Percentiles rank a stretch among this genome's conserved stretches.
Conservation (phyloP, 148 eudicot species). For the Rhododendron williamsianum region DNA sequence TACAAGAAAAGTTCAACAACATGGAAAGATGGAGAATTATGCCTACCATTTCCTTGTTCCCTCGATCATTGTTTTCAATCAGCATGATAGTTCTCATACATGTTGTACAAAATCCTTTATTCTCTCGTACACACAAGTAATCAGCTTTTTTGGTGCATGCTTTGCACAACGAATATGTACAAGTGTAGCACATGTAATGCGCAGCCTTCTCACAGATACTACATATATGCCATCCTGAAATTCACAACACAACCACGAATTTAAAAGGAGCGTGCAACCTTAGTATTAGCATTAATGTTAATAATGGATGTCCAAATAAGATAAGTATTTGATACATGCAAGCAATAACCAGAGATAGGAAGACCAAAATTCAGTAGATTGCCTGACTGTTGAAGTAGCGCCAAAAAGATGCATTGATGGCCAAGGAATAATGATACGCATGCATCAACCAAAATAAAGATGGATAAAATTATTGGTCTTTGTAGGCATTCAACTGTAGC, state of each 20-base stretch:
- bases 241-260: slow-evolving; percentile 13
- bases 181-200: slow-evolving; percentile 87
- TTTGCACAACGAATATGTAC: slow-evolving; percentile 87
- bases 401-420: neutral
- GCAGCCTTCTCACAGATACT: slow-evolving; percentile 76
- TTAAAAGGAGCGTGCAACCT: neutral
- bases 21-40: slow-evolving; percentile 9
- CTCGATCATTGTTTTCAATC: slow-evolving; percentile 69
- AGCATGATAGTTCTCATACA: slow-evolving; percentile 80
- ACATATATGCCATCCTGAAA: slow-evolving; percentile 98
- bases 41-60: slow-evolving; percentile 65
- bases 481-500: slow-evolving; percentile 8
- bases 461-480: neutral
- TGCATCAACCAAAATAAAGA: neutral
- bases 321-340: neutral
- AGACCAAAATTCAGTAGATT: neutral
- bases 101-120: slow-evolving; percentile 76
- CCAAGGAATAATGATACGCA: neutral
- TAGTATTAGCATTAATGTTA: neutral
- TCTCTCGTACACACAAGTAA: slow-evolving; percentile 62
- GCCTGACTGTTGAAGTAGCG: neutral
- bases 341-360: neutral
- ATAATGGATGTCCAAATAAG: neutral
- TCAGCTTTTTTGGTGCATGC: slow-evolving; percentile 74
- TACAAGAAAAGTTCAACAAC: neutral